Evolutionary conservation across 495 filamentous ascomycete genomes (phyloP).

Genomic region (Xylaria cubensis): DNA sequence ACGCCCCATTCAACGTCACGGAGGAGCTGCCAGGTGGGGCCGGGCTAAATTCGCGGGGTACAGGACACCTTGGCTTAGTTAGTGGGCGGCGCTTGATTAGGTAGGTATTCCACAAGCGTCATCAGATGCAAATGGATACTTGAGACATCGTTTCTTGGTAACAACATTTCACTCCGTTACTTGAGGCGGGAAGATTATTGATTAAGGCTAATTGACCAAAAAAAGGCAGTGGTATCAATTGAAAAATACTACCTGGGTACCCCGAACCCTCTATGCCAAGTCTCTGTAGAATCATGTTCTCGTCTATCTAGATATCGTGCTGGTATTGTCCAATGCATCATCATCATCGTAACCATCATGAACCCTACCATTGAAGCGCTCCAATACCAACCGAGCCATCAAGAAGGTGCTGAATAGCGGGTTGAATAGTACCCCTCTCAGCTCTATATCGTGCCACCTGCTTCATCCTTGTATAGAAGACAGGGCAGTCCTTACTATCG

Average conservation of each 20-base stretch:
- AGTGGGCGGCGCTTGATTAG: no score
- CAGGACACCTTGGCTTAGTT: neutral
- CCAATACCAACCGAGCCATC: slow-evolving; percentile 38
- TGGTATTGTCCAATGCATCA: neutral
- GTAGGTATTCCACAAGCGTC: neutral
- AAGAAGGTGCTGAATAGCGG: slow-evolving; percentile 63
- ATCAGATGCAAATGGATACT: neutral
- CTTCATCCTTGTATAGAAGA: slow-evolving; percentile 86
- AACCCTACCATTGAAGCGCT: slow-evolving; percentile 48
- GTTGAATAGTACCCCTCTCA: slow-evolving; percentile 61
- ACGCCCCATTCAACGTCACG: slow-evolving; percentile 7
- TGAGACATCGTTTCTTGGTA: neutral
- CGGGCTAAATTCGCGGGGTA: slow-evolving; percentile 19
- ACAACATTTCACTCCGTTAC: neutral
- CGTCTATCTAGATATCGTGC: neutral
- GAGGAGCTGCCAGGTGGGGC: slow-evolving; percentile 1
- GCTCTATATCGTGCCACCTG: slow-evolving; percentile 66
- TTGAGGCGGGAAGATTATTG: no score
- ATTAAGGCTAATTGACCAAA: no score
- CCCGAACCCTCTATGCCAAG: neutral
- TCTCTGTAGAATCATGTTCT: neutral
- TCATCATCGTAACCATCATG: slow-evolving; percentile 8
- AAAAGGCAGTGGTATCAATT: slow-evolving; percentile 7
- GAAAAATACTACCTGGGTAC: neutral
- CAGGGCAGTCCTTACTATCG: slow-evolving; percentile 89